Percentiles rank a stretch among this genome's conserved stretches.
These are phyloP conservation scores for Pluteus cervinus DNA, from an alignment of 768 basidiomycete genomes.

Conservation along the genomic window DNA sequence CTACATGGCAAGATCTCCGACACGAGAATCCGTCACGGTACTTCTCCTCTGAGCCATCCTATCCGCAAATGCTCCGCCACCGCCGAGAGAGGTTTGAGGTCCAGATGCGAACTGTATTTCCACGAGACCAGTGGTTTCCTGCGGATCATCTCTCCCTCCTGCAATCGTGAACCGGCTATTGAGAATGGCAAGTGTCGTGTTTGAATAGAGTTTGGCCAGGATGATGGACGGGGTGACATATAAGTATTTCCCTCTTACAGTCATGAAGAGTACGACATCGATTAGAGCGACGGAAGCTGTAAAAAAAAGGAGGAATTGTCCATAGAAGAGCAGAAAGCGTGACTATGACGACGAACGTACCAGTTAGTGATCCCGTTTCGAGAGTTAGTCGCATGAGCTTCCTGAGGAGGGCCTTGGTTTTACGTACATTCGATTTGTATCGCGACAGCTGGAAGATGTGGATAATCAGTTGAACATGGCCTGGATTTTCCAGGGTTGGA, in stretches of 20 bases:
- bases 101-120: no score
- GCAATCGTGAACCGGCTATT: slow-evolving; percentile 21
- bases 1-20: no score
- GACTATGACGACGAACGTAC: slow-evolving; percentile 8
- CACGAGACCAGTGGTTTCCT: no score
- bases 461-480: background rate
- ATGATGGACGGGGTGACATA: slow-evolving; percentile 26
- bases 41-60: no score
- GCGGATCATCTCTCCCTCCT: slow-evolving; percentile 13
- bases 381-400: slow-evolving; percentile 24
- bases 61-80: no score
- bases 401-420: slow-evolving; percentile 20
- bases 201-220: slow-evolving; percentile 27
- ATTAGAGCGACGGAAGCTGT: slow-evolving; percentile 23
- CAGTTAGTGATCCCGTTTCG: slow-evolving; percentile 27
- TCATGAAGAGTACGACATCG: slow-evolving; percentile 21
- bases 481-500: background rate
- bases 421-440: slow-evolving; percentile 18
- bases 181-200: slow-evolving; percentile 25
- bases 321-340: background rate
- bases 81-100: no score
- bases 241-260: slow-evolving; percentile 17
- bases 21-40: no score
- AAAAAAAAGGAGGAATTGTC: background rate
- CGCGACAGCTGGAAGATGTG: slow-evolving; percentile 10